Evolutionary conservation across 1,284 basidiomycete species (phyloP).

Genomic region (Termitomyces sp.): DNA sequence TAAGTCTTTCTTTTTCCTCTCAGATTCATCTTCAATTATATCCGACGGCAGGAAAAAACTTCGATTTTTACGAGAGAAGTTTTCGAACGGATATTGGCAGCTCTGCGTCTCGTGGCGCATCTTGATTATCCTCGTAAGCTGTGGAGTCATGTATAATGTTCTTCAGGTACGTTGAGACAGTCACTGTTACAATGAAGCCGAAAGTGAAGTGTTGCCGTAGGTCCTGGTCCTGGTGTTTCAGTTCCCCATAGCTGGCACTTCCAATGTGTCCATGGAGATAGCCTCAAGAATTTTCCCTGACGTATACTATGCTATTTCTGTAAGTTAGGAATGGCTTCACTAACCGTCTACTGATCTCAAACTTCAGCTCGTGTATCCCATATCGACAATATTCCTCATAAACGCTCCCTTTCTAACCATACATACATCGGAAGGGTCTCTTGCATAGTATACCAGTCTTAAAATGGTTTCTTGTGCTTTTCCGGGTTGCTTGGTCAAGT

Average conservation of each 20-base stretch:
- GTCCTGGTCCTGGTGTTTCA: neutral
- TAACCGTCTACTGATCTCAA: neutral
- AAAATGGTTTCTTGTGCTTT: no score
- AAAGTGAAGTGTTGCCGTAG: neutral
- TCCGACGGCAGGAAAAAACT: neutral
- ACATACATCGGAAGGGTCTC: neutral
- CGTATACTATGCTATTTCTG: neutral
- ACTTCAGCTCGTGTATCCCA: neutral
- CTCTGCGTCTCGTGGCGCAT: neutral
- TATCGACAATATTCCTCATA: neutral
- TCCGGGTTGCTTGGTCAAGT: no score
- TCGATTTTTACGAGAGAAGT: neutral
- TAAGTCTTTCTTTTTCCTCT: neutral
- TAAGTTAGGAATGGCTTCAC: neutral
- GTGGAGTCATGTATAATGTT: neutral
- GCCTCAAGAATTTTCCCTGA: neutral
- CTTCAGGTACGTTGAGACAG: neutral
- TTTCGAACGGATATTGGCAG: neutral
- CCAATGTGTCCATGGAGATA: neutral
- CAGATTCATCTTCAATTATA: no score
- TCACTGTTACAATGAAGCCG: neutral
- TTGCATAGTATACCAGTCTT: neutral
- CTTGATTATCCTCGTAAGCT: neutral
- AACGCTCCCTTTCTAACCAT: neutral
- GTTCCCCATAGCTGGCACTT: neutral